Evolutionary conservation across 1,284 basidiomycete genomes (phyloP).

Genomic region (Marasmius sp.): DNA sequence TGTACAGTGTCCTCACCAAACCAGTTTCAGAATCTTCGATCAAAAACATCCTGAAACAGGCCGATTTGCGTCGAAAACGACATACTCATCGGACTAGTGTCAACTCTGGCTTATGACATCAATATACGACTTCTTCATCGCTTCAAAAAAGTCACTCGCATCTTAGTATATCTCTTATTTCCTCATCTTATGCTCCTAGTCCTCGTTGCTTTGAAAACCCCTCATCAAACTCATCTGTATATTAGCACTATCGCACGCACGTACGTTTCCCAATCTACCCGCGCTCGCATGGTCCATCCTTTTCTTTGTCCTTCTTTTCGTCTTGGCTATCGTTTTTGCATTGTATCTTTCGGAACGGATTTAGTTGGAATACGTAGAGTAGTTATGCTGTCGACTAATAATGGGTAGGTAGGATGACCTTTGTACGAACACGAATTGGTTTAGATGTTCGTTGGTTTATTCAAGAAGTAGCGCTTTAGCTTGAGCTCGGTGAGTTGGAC

Average conservation of each 20-base stretch:
- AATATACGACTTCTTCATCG: not conserved
- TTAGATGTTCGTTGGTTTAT: too few relatives aligned
- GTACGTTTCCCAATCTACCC: not conserved
- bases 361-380: too few relatives aligned
- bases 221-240: not conserved
- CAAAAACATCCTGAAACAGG: slow-evolving; percentile 37
- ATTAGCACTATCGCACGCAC: not conserved
- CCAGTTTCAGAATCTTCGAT: slow-evolving; percentile 48
- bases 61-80: slow-evolving; percentile 30
- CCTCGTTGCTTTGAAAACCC: not conserved
- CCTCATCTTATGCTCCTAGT: not conserved
- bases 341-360: not conserved
- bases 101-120: not conserved
- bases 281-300: not conserved
- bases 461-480: too few relatives aligned
- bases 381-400: too few relatives aligned
- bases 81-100: not conserved
- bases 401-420: too few relatives aligned
- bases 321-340: not conserved
- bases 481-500: too few relatives aligned
- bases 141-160: not conserved
- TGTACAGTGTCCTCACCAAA: slow-evolving; percentile 44
- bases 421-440: too few relatives aligned
- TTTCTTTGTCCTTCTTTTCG: not conserved
- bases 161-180: not conserved